A percentile compares a stretch with the other conserved stretches of the same genome.
These are phyloP conservation scores for Mucor indicus DNA, from an alignment of 371 early-diverging fungal genomes.

Conservation along the genomic window DNA sequence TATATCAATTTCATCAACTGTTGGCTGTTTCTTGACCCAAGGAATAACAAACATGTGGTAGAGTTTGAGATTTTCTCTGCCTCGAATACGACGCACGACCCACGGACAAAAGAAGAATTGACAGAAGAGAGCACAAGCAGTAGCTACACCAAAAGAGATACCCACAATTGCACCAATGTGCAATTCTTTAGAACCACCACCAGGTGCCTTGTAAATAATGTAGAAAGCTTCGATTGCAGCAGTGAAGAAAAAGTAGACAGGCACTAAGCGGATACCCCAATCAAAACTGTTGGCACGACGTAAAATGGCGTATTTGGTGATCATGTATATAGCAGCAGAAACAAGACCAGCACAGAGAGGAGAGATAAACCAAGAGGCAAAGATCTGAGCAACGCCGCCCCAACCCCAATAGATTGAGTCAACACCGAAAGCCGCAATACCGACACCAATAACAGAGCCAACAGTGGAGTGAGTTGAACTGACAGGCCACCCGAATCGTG, in stretches of 20 bases:
- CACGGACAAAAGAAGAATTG: constrained; percentile 64
- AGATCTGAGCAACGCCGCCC: constrained; percentile 68
- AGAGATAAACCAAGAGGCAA: constrained; percentile 78
- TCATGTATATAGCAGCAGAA: constrained; percentile 63
- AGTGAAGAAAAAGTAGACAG: constrained; percentile 78
- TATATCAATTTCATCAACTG: constrained; percentile 16
- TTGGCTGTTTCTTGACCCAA: constrained; percentile 46
- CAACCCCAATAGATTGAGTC: constrained; percentile 72
- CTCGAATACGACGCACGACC: constrained; percentile 58
- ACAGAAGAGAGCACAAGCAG: constrained; percentile 33
- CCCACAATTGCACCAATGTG: constrained; percentile 50
- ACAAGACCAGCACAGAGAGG: constrained; percentile 69
- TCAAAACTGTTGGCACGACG: constrained; percentile 63
- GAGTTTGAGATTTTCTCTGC: constrained; percentile 66
- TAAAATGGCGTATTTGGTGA: constrained; percentile 65
- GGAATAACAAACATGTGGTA: constrained; percentile 66
- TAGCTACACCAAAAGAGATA: constrained; percentile 41
- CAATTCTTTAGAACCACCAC: constrained; percentile 36
- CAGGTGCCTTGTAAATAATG: constrained; percentile 71
- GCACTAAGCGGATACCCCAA: constrained; percentile 73
- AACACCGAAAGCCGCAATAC: constrained; percentile 72
- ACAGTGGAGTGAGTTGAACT: constrained; percentile 68
- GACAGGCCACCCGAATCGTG: constrained; percentile 56
- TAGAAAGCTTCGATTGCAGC: constrained; percentile 68
- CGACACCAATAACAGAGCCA: constrained; percentile 79